A percentile compares a stretch with the other conserved stretches of the same genome.
Conservation (phyloP, 1,284 basidiomycete genomes). For the Xerocomus amazonicus region DNA sequence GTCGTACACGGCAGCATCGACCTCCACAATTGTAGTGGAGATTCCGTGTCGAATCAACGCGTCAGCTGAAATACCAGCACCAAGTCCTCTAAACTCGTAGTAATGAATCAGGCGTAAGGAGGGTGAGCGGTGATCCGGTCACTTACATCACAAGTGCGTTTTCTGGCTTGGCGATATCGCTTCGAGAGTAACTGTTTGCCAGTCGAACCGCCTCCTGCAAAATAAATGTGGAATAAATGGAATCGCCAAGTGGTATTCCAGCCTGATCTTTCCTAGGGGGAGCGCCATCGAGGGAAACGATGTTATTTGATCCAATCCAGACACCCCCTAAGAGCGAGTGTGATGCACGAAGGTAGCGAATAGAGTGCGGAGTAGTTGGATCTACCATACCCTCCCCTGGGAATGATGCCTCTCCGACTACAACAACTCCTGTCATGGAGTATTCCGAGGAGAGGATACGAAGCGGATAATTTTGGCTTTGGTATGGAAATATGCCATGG, state of each 20-base stretch:
- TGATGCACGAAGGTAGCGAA: conserved; percentile 81
- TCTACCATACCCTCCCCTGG: conserved; percentile 28
- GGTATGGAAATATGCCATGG: conserved; percentile 50
- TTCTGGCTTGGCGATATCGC: conserved; percentile 34
- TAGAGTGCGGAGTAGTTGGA: conserved; percentile 42
- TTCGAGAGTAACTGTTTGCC: conserved; percentile 45
- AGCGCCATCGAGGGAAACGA: conserved; percentile 41
- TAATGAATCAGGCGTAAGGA: background rate
- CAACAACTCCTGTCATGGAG: conserved; percentile 74
- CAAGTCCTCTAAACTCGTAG: conserved; percentile 64
- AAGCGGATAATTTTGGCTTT: conserved; percentile 53
- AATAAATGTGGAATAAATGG: conserved; percentile 81
- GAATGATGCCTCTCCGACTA: conserved; percentile 69
- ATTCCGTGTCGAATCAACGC: conserved; percentile 68
- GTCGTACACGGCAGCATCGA: conserved; percentile 84
- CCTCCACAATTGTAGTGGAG: conserved; percentile 73
- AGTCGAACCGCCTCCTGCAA: conserved; percentile 81
- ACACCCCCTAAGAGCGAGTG: conserved; percentile 87
- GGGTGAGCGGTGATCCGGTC: background rate
- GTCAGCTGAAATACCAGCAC: conserved; percentile 75
- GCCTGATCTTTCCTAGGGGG: conserved; percentile 47
- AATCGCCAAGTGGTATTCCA: conserved; percentile 61
- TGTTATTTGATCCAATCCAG: conserved; percentile 61
- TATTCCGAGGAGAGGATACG: conserved; percentile 66
- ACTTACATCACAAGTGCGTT: conserved; percentile 73